Conservation (phyloP, 768 basidiomycete genomes). For the Lactifluus subvellereus region DNA sequence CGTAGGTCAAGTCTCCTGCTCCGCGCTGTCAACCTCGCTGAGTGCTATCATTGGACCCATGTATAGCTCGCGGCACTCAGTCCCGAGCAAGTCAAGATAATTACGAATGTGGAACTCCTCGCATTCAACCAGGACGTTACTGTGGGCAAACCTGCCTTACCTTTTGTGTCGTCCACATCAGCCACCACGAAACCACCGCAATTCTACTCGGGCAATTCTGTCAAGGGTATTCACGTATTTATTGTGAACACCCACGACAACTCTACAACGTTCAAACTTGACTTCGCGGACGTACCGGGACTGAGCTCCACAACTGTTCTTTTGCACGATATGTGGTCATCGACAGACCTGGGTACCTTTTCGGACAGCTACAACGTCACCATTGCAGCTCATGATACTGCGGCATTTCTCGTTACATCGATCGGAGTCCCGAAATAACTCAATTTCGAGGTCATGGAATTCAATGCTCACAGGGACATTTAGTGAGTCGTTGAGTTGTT, state of each 20-base stretch:
- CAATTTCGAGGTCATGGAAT: not conserved
- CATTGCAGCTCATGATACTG: slow-evolving; percentile 48
- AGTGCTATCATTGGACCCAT: not conserved
- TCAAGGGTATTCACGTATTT: slow-evolving; percentile 49
- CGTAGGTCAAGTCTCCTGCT: slow-evolving; percentile 26
- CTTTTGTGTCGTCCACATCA: slow-evolving; percentile 40
- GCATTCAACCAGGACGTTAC: slow-evolving; percentile 49
- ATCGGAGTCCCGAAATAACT: not conserved
- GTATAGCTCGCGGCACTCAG: slow-evolving; percentile 38
- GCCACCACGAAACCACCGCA: slow-evolving; percentile 44
- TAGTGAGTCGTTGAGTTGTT: not conserved
- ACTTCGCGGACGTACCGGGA: slow-evolving; percentile 43
- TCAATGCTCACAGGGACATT: not conserved
- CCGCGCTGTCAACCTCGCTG: not conserved
- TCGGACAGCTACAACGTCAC: slow-evolving; percentile 35
- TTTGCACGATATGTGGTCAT: slow-evolving; percentile 54
- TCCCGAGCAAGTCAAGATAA: slow-evolving; percentile 40
- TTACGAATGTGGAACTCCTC: slow-evolving; percentile 47
- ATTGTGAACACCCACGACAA: slow-evolving; percentile 43
- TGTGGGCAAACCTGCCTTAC: slow-evolving; percentile 42
- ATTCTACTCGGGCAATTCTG: slow-evolving; percentile 46
- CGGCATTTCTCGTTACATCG: slow-evolving; percentile 41
- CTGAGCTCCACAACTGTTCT: slow-evolving; percentile 31
- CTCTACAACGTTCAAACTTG: slow-evolving; percentile 41
- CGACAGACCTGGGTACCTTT: slow-evolving; percentile 40